Evolutionary conservation across 495 filamentous ascomycete genomes (phyloP).

Genomic region (Podospora pseudopauciseta): DNA sequence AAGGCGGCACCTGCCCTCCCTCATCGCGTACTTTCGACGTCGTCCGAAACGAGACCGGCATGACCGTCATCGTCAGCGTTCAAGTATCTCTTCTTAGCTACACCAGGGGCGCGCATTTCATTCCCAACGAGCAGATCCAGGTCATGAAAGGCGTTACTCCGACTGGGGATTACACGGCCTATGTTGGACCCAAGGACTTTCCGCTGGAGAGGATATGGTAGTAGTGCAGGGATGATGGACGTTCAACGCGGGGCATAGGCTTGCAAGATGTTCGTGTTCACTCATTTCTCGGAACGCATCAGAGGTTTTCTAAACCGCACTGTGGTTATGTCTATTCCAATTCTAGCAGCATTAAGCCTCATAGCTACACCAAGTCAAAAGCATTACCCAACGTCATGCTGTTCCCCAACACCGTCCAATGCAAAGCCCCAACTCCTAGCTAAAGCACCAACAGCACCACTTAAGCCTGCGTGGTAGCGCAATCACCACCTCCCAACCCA

Average conservation of each 20-base stretch:
- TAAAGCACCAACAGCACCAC: too few relatives aligned
- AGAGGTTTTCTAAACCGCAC: too few relatives aligned
- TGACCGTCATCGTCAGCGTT: slow-evolving; percentile 24
- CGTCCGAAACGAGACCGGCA: slow-evolving; percentile 16
- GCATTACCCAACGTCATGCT: background rate
- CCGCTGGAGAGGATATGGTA: background rate
- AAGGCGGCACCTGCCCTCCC: slow-evolving; percentile 23
- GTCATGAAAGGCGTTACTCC: slow-evolving; percentile 14
- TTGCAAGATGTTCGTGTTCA: too few relatives aligned
- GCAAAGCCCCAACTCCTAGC: background rate
- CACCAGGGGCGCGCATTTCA: slow-evolving; percentile 24
- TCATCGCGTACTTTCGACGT: slow-evolving; percentile 25
- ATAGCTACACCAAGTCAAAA: background rate
- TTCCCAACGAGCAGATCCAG: slow-evolving; percentile 23
- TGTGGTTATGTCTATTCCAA: too few relatives aligned
- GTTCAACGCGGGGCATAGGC: too few relatives aligned
- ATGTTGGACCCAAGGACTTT: slow-evolving; percentile 21
- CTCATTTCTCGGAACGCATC: too few relatives aligned
- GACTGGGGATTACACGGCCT: slow-evolving; percentile 14
- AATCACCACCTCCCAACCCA: background rate
- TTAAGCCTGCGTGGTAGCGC: background rate
- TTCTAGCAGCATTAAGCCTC: too few relatives aligned
- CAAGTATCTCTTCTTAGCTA: slow-evolving; percentile 27
- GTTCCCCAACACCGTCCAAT: background rate
- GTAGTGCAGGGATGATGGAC: too few relatives aligned